phyloP scores from a whole-genome alignment of 2,329 filamentous ascomycete genomes.

The Pseudodiploospora longispora region DNA sequence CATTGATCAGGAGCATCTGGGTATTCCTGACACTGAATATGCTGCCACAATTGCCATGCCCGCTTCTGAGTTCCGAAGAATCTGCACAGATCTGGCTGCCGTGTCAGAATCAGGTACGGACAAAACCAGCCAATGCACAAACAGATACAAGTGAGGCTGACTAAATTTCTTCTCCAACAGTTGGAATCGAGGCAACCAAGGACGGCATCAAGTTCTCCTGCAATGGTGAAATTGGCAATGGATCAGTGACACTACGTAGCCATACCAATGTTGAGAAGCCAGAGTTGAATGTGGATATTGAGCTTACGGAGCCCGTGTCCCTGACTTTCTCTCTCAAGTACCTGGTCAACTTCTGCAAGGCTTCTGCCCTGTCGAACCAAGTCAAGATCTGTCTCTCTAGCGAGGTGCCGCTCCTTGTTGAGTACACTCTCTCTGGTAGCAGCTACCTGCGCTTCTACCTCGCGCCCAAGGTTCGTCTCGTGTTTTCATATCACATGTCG shows the following conservation, averaged over 20 bases:
- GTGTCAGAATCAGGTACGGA: conserved; percentile 88
- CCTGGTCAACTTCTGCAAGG: conserved; percentile 99
- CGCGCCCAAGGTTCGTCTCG: conserved; percentile 75
- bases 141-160: neutral
- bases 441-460: conserved; percentile 96
- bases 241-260: conserved; percentile 82
- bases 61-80: conserved; percentile 81
- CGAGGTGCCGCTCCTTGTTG: conserved; percentile 91
- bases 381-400: conserved; percentile 93
- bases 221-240: conserved; percentile 91
- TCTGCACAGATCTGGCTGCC: conserved; percentile 83
- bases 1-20: conserved; percentile 98
- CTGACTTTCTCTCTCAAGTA: conserved; percentile 99
- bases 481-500: neutral
- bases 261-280: conserved; percentile 87
- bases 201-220: conserved; percentile 94
- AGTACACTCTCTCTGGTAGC: conserved; percentile 74
- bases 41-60: conserved; percentile 87
- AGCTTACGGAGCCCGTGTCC: conserved; percentile 83
- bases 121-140: too few species aligned
- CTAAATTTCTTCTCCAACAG: conserved; percentile 36
- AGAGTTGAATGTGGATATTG: conserved; percentile 76
- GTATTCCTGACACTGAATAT: conserved; percentile 98
- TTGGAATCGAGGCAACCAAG: conserved; percentile 92
- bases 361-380: conserved; percentile 67